phyloP scores from a whole-genome alignment of 768 basidiomycete species.

The Pulveroboletus sp. region DNA sequence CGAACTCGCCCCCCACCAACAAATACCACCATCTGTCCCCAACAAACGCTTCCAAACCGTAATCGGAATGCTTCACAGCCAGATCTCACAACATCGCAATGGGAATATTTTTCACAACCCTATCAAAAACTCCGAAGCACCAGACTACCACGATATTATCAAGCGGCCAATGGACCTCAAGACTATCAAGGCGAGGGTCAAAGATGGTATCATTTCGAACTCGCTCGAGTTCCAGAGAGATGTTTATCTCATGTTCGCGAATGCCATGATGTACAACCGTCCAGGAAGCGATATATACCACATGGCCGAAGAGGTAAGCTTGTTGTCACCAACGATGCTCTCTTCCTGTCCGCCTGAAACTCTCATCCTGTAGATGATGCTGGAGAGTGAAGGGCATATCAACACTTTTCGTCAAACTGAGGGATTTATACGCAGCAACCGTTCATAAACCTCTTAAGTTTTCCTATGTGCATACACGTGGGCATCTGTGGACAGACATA shows the following conservation, averaged over 20 bases:
- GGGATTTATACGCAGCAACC: conserved; percentile 52
- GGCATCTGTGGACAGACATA: not conserved
- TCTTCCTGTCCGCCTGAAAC: conserved; percentile 1
- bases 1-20: conserved; percentile 14
- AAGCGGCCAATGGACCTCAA: conserved; percentile 96
- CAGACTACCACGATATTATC: conserved; percentile 90
- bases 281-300: conserved; percentile 81
- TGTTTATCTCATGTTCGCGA: conserved; percentile 91
- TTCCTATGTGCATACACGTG: not conserved
- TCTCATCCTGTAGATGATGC: conserved; percentile 58
- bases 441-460: conserved; percentile 19
- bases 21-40: conserved; percentile 30
- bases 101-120: conserved; percentile 91
- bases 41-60: conserved; percentile 79
- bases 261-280: conserved; percentile 96
- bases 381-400: conserved; percentile 66
- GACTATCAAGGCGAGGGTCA: conserved; percentile 83
- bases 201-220: conserved; percentile 77
- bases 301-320: conserved; percentile 87
- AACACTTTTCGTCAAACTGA: conserved; percentile 75
- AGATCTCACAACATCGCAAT: conserved; percentile 81
- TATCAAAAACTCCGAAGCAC: conserved; percentile 83
- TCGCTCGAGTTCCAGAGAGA: conserved; percentile 90
- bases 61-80: conserved; percentile 75
- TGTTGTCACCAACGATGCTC: not conserved